These are phyloP conservation scores for Phialophora chinensis DNA, from an alignment of 2,329 filamentous ascomycete species.

Conservation along the genomic window DNA sequence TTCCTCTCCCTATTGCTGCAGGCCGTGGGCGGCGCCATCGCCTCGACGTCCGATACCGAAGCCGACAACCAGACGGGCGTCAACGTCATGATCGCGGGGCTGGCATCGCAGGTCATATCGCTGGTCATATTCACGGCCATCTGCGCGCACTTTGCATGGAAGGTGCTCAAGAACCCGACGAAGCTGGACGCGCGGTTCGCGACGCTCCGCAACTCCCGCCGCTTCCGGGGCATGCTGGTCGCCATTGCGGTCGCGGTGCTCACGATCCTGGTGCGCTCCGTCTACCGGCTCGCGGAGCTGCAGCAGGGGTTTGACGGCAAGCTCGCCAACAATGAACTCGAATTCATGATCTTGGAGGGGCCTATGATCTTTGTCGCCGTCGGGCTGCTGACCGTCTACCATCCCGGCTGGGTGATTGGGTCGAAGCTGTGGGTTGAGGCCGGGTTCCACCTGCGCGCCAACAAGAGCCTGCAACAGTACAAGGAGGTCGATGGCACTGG, in stretches of 20 bases:
- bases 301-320: slow-evolving; percentile 53
- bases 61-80: slow-evolving; percentile 53
- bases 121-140: slow-evolving; percentile 61
- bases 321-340: slow-evolving; percentile 55
- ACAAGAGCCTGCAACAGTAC: slow-evolving; percentile 10
- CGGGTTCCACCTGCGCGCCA: slow-evolving; percentile 13
- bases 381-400: slow-evolving; percentile 50
- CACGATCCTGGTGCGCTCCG: slow-evolving; percentile 53
- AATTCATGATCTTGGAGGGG: slow-evolving; percentile 60
- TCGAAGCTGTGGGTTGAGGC: slow-evolving; percentile 2
- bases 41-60: slow-evolving; percentile 51
- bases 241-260: slow-evolving; percentile 46
- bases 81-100: slow-evolving; percentile 71
- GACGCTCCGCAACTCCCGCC: background rate
- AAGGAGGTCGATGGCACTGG: slow-evolving; percentile 7
- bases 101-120: slow-evolving; percentile 48
- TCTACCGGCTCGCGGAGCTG: slow-evolving; percentile 57
- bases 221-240: slow-evolving; percentile 13
- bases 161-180: slow-evolving; percentile 18
- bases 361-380: slow-evolving; percentile 57
- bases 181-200: background rate
- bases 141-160: slow-evolving; percentile 40
- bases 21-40: slow-evolving; percentile 63
- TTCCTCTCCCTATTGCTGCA: slow-evolving; percentile 66
- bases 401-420: slow-evolving; percentile 45